Conservation (phyloP, 495 filamentous ascomycete species). For the Glonium stellatum region DNA sequence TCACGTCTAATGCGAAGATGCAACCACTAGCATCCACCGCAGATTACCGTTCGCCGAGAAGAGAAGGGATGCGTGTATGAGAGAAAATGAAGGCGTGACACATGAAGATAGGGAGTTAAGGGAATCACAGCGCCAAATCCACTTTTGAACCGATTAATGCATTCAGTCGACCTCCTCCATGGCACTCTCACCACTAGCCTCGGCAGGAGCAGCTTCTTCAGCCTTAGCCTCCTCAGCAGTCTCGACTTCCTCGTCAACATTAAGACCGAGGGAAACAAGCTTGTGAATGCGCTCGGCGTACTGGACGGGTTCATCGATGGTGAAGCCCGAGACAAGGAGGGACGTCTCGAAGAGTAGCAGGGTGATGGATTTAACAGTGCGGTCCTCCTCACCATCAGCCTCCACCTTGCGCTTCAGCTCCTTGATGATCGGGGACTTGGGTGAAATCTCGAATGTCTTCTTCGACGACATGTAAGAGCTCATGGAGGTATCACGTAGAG, state of each 20-base stretch:
- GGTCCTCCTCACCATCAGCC: constrained; percentile 92
- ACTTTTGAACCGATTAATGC: constrained; percentile 21
- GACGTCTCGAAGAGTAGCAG: constrained; percentile 98
- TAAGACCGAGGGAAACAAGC: constrained; percentile 91
- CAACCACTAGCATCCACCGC: background rate
- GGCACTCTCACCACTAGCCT: constrained; percentile 55
- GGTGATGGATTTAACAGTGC: constrained; percentile 96
- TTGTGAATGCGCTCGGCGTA: constrained; percentile 99
- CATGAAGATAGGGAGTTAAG: constrained; percentile 14
- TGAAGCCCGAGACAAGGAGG: constrained; percentile 96
- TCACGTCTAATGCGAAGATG: background rate
- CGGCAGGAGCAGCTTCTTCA: constrained; percentile 50
- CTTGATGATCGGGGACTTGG: constrained; percentile 94
- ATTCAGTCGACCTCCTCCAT: constrained; percentile 72
- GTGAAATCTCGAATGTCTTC: constrained; percentile 99
- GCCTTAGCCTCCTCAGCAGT: constrained; percentile 55
- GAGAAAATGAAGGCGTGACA: constrained; percentile 20
- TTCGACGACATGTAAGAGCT: constrained; percentile 99
- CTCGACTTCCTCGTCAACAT: constrained; percentile 88
- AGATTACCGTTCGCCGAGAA: background rate
- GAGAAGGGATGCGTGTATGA: background rate
- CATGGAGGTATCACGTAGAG: constrained; percentile 99
- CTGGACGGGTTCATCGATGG: constrained; percentile 94
- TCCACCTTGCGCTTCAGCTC: constrained; percentile 98
- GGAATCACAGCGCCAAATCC: constrained; percentile 25